Percentiles rank a stretch among this genome's conserved stretches.
phyloP scores from a whole-genome alignment of 768 basidiomycete species.

The Coprinopsis cinerea region DNA sequence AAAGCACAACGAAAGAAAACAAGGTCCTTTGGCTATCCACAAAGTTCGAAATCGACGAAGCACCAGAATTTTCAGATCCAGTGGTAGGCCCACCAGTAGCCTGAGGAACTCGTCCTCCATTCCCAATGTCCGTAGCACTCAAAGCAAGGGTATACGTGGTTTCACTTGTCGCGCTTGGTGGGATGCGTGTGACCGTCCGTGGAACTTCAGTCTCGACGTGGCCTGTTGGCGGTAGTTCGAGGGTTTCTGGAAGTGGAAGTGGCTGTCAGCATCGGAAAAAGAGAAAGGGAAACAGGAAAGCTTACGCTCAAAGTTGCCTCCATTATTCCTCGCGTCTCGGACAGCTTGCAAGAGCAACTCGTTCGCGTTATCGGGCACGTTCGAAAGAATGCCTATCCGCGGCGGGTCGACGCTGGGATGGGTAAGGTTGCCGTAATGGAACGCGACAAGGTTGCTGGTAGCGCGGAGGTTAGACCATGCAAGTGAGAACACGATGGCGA shows the following conservation, averaged over 20 bases:
- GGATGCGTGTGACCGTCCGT: conserved; percentile 6
- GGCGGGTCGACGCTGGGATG: conserved; percentile 64
- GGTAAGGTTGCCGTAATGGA: conserved; percentile 68
- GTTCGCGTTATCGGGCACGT: conserved; percentile 48
- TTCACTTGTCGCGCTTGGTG: no score
- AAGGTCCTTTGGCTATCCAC: no score
- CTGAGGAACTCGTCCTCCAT: background rate
- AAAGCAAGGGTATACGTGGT: background rate
- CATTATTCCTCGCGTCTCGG: conserved; percentile 28
- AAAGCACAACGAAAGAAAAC: no score
- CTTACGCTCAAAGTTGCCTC: conserved; percentile 34
- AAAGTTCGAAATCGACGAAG: no score
- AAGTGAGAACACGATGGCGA: background rate
- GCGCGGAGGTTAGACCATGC: background rate
- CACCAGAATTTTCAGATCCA: no score
- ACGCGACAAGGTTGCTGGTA: conserved; percentile 54
- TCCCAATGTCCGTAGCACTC: background rate
- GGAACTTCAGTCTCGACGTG: conserved; percentile 20
- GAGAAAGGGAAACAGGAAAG: background rate
- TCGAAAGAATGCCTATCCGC: conserved; percentile 61
- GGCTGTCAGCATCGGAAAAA: background rate
- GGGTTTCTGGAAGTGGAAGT: conserved; percentile 20
- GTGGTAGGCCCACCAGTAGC: no score
- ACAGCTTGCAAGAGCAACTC: conserved; percentile 31
- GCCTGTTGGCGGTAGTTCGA: conserved; percentile 30